Conservation (phyloP, 1,139 yeast species). For the Yamadazyma triangularis region DNA sequence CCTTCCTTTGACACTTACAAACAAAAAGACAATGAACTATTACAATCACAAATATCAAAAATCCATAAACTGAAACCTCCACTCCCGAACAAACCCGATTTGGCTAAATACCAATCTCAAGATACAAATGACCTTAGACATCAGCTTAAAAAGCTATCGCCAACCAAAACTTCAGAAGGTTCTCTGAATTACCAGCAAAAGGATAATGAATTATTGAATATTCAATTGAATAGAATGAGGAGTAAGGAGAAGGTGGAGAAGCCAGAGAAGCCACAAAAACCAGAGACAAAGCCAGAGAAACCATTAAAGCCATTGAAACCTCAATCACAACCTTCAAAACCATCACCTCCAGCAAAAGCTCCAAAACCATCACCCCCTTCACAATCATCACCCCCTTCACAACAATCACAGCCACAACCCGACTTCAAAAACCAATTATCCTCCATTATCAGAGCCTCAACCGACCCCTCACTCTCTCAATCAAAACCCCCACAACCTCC, state of each 20-base stretch:
- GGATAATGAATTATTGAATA: constrained; percentile 10
- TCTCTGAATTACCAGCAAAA: constrained; percentile 10
- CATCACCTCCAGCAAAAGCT: no score
- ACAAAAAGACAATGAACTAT: constrained; percentile 5
- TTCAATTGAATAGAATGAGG: constrained; percentile 8
- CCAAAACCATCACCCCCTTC: no score
- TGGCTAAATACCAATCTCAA: not conserved
- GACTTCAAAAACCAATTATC: constrained; percentile 12
- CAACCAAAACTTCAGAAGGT: constrained; percentile 8
- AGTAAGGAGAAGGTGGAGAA: constrained; percentile 11
- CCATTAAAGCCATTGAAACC: no score
- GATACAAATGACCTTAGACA: constrained; percentile 20
- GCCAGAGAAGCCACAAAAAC: constrained; percentile 4
- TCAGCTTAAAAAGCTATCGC: constrained; percentile 16
- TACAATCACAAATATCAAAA: constrained; percentile 5
- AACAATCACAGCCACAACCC: no score
- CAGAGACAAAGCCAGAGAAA: constrained; percentile 7
- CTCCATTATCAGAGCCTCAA: constrained; percentile 10
- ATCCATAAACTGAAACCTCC: constrained; percentile 1
- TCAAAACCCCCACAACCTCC: no score
- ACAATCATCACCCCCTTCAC: no score
- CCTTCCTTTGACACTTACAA: constrained; percentile 2
- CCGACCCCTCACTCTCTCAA: constrained; percentile 8
- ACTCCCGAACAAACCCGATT: not conserved
- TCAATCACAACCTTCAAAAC: no score